phyloP scores from a whole-genome alignment of 2,329 filamentous ascomycete species.

The Helicocarpus griseus region DNA sequence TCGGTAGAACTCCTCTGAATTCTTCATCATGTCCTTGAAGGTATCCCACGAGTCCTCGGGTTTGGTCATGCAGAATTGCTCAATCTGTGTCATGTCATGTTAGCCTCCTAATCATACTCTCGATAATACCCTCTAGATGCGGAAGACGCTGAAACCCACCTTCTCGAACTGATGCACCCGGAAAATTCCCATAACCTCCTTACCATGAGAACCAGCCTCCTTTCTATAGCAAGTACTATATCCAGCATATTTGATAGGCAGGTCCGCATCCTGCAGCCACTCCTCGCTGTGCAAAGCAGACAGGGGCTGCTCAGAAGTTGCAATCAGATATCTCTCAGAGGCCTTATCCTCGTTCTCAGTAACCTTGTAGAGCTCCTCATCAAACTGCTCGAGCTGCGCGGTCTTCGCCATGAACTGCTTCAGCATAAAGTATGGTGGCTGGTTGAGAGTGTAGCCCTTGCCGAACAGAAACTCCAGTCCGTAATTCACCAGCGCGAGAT shows the following conservation, averaged over 20 bases:
- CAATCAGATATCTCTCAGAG: slow-evolving; percentile 75
- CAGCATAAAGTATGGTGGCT: slow-evolving; percentile 89
- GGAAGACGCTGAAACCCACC: slow-evolving; percentile 31
- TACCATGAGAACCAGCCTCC: slow-evolving; percentile 83
- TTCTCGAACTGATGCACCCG: slow-evolving; percentile 98
- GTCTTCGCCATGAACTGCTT: slow-evolving; percentile 97
- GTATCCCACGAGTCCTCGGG: slow-evolving; percentile 87
- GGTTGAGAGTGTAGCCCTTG: slow-evolving; percentile 72
- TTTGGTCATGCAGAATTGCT: slow-evolving; percentile 71
- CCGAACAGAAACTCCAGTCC: slow-evolving; percentile 78
- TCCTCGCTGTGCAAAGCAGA: slow-evolving; percentile 88
- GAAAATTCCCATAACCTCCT: slow-evolving; percentile 97
- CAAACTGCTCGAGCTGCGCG: slow-evolving; percentile 91
- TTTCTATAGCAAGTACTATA: slow-evolving; percentile 94
- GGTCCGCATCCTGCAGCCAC: slow-evolving; percentile 74
- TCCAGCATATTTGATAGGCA: slow-evolving; percentile 86
- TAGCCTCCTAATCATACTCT: slow-evolving; percentile 5
- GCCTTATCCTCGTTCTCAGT: slow-evolving; percentile 64
- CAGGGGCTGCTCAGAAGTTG: slow-evolving; percentile 89
- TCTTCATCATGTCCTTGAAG: slow-evolving; percentile 86
- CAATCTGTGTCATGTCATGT: slow-evolving; percentile 40
- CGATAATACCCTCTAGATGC: slow-evolving; percentile 4
- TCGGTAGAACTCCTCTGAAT: slow-evolving; percentile 92
- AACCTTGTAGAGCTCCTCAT: slow-evolving; percentile 97
- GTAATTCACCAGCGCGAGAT: slow-evolving; percentile 91